Evolutionary conservation across 306 rosid species (phyloP).

Genomic region (Ziziphus jujuba): DNA sequence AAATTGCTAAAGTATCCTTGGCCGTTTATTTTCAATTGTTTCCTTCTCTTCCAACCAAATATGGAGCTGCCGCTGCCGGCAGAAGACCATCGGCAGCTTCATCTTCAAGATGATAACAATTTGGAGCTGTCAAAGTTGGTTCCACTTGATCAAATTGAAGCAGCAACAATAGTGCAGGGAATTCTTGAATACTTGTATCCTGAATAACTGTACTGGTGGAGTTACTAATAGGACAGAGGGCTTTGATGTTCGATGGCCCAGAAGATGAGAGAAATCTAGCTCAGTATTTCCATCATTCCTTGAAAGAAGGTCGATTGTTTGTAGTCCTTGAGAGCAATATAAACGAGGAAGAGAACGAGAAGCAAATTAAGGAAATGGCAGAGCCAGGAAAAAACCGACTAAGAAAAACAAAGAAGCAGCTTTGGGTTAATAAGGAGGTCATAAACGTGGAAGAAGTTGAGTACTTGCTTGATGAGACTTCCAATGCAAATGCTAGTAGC

Average conservation of each 20-base stretch:
- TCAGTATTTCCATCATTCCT: constrained; percentile 21
- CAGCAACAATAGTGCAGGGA: constrained; percentile 33
- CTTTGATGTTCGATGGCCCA: constrained; percentile 17
- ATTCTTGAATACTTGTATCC: constrained; percentile 32
- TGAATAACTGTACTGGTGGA: constrained; percentile 32
- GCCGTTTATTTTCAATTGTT: too few relatives aligned
- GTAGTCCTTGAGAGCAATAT: constrained; percentile 18
- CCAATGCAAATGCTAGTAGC: too few relatives aligned
- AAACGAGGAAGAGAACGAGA: constrained; percentile 1
- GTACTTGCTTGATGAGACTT: too few relatives aligned
- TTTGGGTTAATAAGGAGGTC: neutral
- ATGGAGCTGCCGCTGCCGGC: too few relatives aligned
- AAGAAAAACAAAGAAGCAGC: neutral
- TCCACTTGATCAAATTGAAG: constrained; percentile 19
- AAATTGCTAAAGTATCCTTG: too few relatives aligned
- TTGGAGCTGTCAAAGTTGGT: constrained; percentile 35
- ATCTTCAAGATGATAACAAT: too few relatives aligned
- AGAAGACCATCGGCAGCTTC: too few relatives aligned
- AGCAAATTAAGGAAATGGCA: constrained; percentile 20
- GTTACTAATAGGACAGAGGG: constrained; percentile 30
- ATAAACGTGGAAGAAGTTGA: too few relatives aligned
- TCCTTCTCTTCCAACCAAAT: too few relatives aligned
- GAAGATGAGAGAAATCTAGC: constrained; percentile 26
- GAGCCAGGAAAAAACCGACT: constrained; percentile 13
- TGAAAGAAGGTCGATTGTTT: constrained; percentile 15